Conservation (phyloP, 495 filamentous ascomycete species). For the Aspergillus bertholletiae region DNA sequence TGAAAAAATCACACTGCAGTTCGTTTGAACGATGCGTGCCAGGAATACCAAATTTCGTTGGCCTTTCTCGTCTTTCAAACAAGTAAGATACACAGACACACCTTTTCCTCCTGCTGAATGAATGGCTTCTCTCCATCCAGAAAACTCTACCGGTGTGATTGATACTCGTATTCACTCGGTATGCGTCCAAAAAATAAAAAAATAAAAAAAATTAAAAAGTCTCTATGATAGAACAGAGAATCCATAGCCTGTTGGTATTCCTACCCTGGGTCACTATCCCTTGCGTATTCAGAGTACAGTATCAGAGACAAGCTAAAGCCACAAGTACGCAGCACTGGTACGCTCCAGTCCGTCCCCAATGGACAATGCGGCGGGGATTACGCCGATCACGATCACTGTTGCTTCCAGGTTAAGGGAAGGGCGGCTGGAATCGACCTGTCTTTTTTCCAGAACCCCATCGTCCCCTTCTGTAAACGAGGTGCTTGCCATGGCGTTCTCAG, state of each 20-base stretch:
- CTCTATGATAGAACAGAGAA: neutral
- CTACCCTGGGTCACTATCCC: constrained; percentile 11
- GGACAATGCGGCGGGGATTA: constrained; percentile 13
- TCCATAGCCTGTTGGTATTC: neutral
- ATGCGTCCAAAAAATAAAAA: neutral
- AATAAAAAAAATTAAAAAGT: too few species aligned
- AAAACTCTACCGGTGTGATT: neutral
- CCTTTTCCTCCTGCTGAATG: neutral
- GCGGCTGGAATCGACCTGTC: constrained; percentile 12
- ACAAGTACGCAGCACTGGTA: constrained; percentile 2
- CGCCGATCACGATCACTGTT: constrained; percentile 14
- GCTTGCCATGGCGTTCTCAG: constrained; percentile 1
- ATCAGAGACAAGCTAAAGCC: constrained; percentile 8
- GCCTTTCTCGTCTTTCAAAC: constrained; percentile 10
- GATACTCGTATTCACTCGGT: neutral
- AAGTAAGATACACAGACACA: neutral
- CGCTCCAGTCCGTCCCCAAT: constrained; percentile 6
- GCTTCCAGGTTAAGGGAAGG: neutral
- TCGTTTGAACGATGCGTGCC: neutral
- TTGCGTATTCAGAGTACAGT: constrained; percentile 21
- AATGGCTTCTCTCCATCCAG: neutral
- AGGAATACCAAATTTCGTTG: neutral
- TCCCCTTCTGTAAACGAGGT: constrained; percentile 17
- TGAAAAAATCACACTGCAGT: neutral
- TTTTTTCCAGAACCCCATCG: constrained; percentile 23